A percentile compares a stretch with the other conserved stretches of the same genome.
phyloP scores from a whole-genome alignment of 2,329 filamentous ascomycete species.

The Capronia coronata region DNA sequence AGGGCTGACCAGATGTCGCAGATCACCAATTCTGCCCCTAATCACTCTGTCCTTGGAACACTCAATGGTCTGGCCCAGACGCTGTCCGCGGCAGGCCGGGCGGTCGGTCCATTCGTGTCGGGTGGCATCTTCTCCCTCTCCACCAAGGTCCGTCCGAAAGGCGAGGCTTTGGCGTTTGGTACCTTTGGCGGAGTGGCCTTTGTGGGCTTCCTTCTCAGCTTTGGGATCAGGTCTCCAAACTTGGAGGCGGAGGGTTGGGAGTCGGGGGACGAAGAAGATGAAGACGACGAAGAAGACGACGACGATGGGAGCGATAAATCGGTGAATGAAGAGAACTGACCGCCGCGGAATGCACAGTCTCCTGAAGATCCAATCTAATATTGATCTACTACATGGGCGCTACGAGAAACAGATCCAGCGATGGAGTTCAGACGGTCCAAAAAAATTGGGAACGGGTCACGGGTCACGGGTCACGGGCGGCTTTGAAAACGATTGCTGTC shows the following conservation, averaged over 20 bases:
- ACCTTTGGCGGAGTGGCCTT: slow-evolving; percentile 79
- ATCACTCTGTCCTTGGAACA: slow-evolving; percentile 76
- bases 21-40: slow-evolving; percentile 91
- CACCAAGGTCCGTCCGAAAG: slow-evolving; percentile 65
- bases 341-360: not conserved
- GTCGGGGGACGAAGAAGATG: slow-evolving; percentile 34
- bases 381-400: too few relatives aligned
- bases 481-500: not conserved
- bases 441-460: not conserved
- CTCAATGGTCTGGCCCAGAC: slow-evolving; percentile 93
- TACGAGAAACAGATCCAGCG: not conserved
- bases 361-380: not conserved
- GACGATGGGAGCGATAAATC: slow-evolving; percentile 38
- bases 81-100: slow-evolving; percentile 80
- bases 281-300: slow-evolving; percentile 16
- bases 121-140: slow-evolving; percentile 79
- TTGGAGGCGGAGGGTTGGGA: slow-evolving; percentile 55
- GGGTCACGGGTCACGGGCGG: too few relatives aligned
- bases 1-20: slow-evolving; percentile 32
- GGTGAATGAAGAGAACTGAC: slow-evolving; percentile 40
- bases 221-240: slow-evolving; percentile 62
- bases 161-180: slow-evolving; percentile 79
- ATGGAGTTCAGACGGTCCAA: not conserved
- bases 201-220: slow-evolving; percentile 70
- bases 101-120: slow-evolving; percentile 79